Percentiles rank a stretch among this genome's conserved stretches.
These are phyloP conservation scores for Rhododendron henanense DNA, from an alignment of 148 eudicot genomes.

Conservation along the genomic window DNA sequence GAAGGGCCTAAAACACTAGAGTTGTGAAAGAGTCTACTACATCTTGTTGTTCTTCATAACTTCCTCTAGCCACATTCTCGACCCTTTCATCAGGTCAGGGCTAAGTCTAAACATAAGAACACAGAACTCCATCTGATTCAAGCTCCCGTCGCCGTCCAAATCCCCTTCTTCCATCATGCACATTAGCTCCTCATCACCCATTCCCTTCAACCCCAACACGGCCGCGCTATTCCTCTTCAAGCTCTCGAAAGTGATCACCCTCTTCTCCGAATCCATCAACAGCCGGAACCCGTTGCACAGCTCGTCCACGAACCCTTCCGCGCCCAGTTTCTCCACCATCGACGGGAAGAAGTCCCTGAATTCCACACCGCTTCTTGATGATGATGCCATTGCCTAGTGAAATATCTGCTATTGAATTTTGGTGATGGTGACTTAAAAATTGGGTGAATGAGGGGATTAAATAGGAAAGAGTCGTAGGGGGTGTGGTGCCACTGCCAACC, in stretches of 20 bases:
- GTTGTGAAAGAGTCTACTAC: neutral
- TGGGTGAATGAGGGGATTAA: neutral
- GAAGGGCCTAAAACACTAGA: neutral
- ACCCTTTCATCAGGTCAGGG: constrained; percentile 50
- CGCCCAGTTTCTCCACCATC: constrained; percentile 56
- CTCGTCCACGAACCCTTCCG: constrained; percentile 58
- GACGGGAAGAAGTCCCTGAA: constrained; percentile 38
- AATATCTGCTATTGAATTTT: neutral
- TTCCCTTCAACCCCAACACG: constrained; percentile 36
- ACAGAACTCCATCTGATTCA: constrained; percentile 65
- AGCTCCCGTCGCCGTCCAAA: constrained; percentile 58
- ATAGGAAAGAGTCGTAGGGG: neutral
- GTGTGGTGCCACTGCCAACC: neutral
- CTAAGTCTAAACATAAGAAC: constrained; percentile 70
- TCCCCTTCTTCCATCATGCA: constrained; percentile 60
- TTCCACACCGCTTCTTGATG: neutral
- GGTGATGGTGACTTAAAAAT: neutral
- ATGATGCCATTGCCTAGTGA: constrained; percentile 8
- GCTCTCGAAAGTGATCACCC: constrained; percentile 64
- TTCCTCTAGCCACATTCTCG: constrained; percentile 33
- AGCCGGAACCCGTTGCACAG: constrained; percentile 47
- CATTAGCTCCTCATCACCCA: constrained; percentile 42
- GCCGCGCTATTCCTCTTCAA: constrained; percentile 34
- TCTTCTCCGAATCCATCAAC: constrained; percentile 42
- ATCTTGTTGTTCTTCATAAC: constrained; percentile 12